A percentile compares a stretch with the other conserved stretches of the same genome.
Conservation (phyloP, 164 flowering plant species). For the Dillenia suffruticosa region DNA sequence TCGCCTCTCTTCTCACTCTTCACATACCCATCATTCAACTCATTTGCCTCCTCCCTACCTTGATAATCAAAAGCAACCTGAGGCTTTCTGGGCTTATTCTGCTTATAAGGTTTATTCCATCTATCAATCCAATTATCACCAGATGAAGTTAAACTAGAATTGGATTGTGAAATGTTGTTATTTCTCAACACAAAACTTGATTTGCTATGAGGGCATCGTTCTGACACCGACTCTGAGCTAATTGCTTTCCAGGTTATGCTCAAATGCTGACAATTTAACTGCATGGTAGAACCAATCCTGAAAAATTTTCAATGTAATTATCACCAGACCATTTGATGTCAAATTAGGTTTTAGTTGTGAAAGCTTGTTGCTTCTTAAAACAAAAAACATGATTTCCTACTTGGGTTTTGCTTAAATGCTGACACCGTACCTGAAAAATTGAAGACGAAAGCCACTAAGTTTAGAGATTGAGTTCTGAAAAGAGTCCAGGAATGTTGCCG, state of each 20-base stretch:
- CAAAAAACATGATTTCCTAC: slow-evolving; percentile 20
- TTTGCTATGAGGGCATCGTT: slow-evolving; percentile 26
- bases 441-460: slow-evolving; percentile 31
- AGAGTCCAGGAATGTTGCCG: slow-evolving; percentile 36
- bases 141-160: slow-evolving; percentile 4
- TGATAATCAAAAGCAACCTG: slow-evolving; percentile 38
- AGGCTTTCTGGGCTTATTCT: slow-evolving; percentile 37
- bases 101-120: slow-evolving; percentile 52
- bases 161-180: slow-evolving; percentile 11
- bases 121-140: slow-evolving; percentile 48
- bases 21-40: slow-evolving; percentile 26
- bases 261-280: slow-evolving; percentile 16
- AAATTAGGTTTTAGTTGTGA: slow-evolving; percentile 8
- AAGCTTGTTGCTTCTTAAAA: slow-evolving; percentile 8
- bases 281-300: slow-evolving; percentile 36
- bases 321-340: not conserved
- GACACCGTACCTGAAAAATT: slow-evolving; percentile 37
- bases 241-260: slow-evolving; percentile 6
- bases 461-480: slow-evolving; percentile 43
- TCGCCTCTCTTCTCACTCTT: slow-evolving; percentile 14
- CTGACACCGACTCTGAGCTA: slow-evolving; percentile 5
- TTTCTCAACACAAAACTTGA: slow-evolving; percentile 14
- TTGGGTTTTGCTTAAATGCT: slow-evolving; percentile 22
- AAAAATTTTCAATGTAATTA: slow-evolving; percentile 50
- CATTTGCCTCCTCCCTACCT: slow-evolving; percentile 12